phyloP scores from a whole-genome alignment of 2,329 filamentous ascomycete species.

The Podosphaera xanthii region DNA sequence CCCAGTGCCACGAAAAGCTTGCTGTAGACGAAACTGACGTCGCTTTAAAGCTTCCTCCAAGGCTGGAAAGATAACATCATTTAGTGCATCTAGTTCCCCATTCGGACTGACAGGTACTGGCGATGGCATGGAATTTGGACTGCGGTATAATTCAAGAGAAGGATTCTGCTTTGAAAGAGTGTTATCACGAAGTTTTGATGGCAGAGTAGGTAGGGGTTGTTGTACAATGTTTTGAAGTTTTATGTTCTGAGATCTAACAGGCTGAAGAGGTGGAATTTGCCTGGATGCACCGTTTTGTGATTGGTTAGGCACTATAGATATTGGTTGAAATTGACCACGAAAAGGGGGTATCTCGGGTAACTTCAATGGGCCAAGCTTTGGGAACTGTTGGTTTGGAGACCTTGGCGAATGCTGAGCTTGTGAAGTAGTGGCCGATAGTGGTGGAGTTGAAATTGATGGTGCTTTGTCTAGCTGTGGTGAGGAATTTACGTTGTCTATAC shows the following conservation, averaged over 20 bases:
- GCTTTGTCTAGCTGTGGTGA: constrained; percentile 11
- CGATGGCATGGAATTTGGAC: constrained; percentile 30
- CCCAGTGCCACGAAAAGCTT: constrained; percentile 16
- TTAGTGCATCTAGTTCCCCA: constrained; percentile 62
- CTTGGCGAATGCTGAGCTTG: constrained; percentile 5
- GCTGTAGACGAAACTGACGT: constrained; percentile 35
- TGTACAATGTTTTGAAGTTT: constrained; percentile 11
- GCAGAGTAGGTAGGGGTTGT: constrained; percentile 15
- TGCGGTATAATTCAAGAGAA: constrained; percentile 10
- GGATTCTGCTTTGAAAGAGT: constrained; percentile 14
- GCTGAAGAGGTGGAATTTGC: constrained; percentile 9
- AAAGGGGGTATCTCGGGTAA: constrained; percentile 18
- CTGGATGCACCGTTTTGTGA: constrained; percentile 9
- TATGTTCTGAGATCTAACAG: constrained; percentile 10
- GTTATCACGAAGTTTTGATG: constrained; percentile 15
- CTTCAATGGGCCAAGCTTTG: constrained; percentile 17
- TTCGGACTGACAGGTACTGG: constrained; percentile 33
- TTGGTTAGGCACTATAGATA: constrained; percentile 15
- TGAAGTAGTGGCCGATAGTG: neutral
- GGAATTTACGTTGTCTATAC: constrained; percentile 19
- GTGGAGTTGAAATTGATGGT: constrained; percentile 1
- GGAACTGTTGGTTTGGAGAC: constrained; percentile 16
- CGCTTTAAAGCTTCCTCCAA: constrained; percentile 77
- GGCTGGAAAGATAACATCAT: constrained; percentile 79
- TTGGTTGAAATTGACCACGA: constrained; percentile 11